These are phyloP conservation scores for Leccinum obscurum DNA, from an alignment of 768 basidiomycete species.

Conservation along the genomic window DNA sequence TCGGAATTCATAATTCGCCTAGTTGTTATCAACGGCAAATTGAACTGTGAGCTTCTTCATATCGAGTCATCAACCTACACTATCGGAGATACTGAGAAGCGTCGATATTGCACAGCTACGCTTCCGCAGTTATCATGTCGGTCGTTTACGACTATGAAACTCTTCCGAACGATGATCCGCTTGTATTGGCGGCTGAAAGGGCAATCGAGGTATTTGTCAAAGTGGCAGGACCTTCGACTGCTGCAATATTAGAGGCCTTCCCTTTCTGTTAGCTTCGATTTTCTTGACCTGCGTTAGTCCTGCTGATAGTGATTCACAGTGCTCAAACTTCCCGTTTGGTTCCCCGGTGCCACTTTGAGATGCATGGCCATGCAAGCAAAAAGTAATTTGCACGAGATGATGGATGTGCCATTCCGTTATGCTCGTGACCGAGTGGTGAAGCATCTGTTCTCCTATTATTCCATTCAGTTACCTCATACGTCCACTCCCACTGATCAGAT, in stretches of 20 bases:
- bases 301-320: conserved; percentile 25
- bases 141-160: conserved; percentile 36
- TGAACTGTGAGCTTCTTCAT: conserved; percentile 27
- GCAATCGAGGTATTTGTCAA: conserved; percentile 29
- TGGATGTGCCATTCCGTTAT: conserved; percentile 31
- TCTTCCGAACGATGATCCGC: conserved; percentile 26
- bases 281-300: background rate
- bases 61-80: background rate
- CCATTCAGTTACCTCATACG: background rate
- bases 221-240: conserved; percentile 26
- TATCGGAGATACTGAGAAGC: conserved; percentile 6
- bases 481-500: conserved; percentile 10
- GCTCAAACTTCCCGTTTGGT: conserved; percentile 34
- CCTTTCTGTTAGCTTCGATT: conserved; percentile 31
- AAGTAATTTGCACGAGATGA: conserved; percentile 30
- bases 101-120: conserved; percentile 24
- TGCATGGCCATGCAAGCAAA: conserved; percentile 32
- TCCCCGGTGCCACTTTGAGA: conserved; percentile 37
- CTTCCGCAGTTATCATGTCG: conserved; percentile 35
- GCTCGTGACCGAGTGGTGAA: conserved; percentile 28
- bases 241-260: conserved; percentile 32
- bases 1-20: conserved; percentile 24
- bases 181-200: conserved; percentile 31
- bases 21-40: conserved; percentile 30
- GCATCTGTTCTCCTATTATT: background rate